These are phyloP conservation scores for Exutisphaerella laricina DNA, from an alignment of 2,329 filamentous ascomycete species.

Conservation along the genomic window DNA sequence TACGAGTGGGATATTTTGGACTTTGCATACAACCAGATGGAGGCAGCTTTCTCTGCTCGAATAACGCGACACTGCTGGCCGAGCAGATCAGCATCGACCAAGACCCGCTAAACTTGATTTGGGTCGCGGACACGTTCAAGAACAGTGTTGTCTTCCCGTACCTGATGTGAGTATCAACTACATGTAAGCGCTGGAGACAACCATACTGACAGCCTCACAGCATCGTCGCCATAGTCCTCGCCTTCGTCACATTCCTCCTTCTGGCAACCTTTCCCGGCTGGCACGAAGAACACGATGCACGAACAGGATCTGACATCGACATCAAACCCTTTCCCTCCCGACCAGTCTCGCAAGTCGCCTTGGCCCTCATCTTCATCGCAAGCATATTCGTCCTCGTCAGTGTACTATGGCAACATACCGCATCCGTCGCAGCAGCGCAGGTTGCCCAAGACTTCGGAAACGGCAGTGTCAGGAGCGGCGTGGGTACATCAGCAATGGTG, in stretches of 20 bases:
- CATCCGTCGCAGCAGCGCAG: constrained; percentile 88
- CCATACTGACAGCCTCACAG: constrained; percentile 40
- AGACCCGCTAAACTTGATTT: constrained; percentile 94
- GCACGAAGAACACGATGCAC: constrained; percentile 81
- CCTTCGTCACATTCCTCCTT: constrained; percentile 90
- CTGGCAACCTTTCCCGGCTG: constrained; percentile 96
- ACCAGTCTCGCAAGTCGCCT: constrained; percentile 83
- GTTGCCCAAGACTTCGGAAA: constrained; percentile 92
- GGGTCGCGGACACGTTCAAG: constrained; percentile 95
- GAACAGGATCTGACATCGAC: constrained; percentile 73
- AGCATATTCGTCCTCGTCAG: constrained; percentile 62
- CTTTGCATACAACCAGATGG: constrained; percentile 89
- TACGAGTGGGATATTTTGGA: constrained; percentile 94
- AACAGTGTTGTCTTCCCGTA: constrained; percentile 98
- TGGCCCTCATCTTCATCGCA: constrained; percentile 79
- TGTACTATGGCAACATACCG: constrained; percentile 87
- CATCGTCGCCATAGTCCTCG: constrained; percentile 96
- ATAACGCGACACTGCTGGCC: constrained; percentile 90
- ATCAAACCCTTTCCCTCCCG: constrained; percentile 91
- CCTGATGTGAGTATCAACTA: constrained; percentile 61
- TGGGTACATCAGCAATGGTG: constrained; percentile 93
- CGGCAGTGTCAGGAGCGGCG: constrained; percentile 76
- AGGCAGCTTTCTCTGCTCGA: constrained; percentile 88
- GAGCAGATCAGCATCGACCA: constrained; percentile 85
- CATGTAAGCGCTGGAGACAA: not conserved